Conservation (phyloP, 495 filamentous ascomycete species). For the Penicillium egyptiacum region DNA sequence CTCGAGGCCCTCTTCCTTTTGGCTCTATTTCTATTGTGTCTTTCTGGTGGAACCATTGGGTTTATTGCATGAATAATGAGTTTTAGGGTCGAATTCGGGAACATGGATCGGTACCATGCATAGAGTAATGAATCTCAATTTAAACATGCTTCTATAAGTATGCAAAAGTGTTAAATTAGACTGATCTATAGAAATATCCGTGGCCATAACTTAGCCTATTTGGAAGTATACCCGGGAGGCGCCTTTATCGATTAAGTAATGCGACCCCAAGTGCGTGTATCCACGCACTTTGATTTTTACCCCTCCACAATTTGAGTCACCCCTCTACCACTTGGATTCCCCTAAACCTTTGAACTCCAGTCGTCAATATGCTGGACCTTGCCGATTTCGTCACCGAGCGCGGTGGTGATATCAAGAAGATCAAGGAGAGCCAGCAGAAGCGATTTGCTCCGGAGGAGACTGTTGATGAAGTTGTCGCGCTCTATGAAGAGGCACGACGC, state of each 20-base stretch:
- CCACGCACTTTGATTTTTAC: constrained; percentile 26
- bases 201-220: constrained; percentile 11
- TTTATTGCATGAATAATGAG: constrained; percentile 24
- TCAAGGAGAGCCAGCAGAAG: constrained; percentile 83
- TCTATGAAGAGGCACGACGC: constrained; percentile 83
- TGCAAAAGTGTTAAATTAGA: background rate
- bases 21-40: constrained; percentile 12
- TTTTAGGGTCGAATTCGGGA: constrained; percentile 19
- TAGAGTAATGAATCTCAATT: constrained; percentile 29
- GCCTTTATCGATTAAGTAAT: constrained; percentile 24
- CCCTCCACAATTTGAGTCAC: constrained; percentile 28
- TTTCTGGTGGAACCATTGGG: constrained; percentile 7
- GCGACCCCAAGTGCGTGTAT: constrained; percentile 12
- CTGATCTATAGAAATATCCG: constrained; percentile 7
- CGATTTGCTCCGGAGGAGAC: constrained; percentile 75
- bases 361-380: constrained; percentile 68
- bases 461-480: constrained; percentile 85
- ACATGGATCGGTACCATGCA: constrained; percentile 24
- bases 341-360: constrained; percentile 7
- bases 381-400: constrained; percentile 80
- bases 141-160: background rate
- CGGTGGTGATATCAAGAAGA: constrained; percentile 83
- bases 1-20: background rate
- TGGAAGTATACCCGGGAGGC: constrained; percentile 5
- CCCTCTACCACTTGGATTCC: constrained; percentile 16